Conservation (phyloP, 2,329 filamentous ascomycete genomes). For the Penicillium sp. region DNA sequence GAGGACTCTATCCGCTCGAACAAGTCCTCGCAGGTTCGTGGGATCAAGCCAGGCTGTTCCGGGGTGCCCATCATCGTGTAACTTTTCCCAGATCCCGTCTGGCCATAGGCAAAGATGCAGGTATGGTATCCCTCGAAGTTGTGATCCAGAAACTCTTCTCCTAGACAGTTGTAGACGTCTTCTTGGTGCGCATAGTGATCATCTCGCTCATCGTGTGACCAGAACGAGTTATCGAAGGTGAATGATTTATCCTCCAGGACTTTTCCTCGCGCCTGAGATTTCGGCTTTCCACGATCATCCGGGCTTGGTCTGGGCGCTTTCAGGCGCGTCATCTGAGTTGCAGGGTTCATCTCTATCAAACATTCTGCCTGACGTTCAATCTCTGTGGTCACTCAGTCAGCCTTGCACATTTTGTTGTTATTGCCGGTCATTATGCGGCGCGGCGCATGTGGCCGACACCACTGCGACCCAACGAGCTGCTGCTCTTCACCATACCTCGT, state of each 20-base stretch:
- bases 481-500: slow-evolving; percentile 52
- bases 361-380: slow-evolving; percentile 74
- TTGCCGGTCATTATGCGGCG: no score
- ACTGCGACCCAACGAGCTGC: no score
- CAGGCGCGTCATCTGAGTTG: slow-evolving; percentile 77
- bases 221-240: slow-evolving; percentile 96
- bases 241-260: slow-evolving; percentile 82
- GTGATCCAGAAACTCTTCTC: slow-evolving; percentile 96
- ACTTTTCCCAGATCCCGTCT: slow-evolving; percentile 95
- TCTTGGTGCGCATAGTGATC: slow-evolving; percentile 86
- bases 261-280: slow-evolving; percentile 61
- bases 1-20: slow-evolving; percentile 86
- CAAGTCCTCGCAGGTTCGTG: slow-evolving; percentile 88
- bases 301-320: slow-evolving; percentile 58
- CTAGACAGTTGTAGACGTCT: slow-evolving; percentile 87
- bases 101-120: slow-evolving; percentile 97
- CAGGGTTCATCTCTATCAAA: slow-evolving; percentile 84
- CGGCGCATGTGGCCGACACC: no score
- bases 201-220: slow-evolving; percentile 78
- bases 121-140: slow-evolving; percentile 99
- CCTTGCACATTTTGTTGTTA: background rate
- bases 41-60: slow-evolving; percentile 84
- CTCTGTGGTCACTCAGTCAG: slow-evolving; percentile 51
- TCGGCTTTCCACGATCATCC: slow-evolving; percentile 47
- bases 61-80: slow-evolving; percentile 95